A percentile compares a stretch with the other conserved stretches of the same genome.
Evolutionary conservation across 169 alveolate genomes (phyloP).

Genomic region (Condylostoma magnum): DNA sequence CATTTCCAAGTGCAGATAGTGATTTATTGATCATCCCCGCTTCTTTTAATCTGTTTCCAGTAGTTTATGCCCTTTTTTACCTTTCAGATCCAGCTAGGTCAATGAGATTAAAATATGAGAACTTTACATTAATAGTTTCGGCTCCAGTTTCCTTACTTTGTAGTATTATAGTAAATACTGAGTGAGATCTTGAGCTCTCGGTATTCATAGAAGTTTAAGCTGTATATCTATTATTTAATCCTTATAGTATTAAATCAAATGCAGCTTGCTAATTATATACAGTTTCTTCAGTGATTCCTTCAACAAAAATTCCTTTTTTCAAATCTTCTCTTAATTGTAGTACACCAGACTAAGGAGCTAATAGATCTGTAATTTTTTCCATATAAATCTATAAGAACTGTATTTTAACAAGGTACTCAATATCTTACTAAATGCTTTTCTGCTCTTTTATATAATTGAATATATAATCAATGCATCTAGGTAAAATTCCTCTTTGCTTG

Average conservation of each 20-base stretch:
- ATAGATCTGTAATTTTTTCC: conserved; percentile 77
- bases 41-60: conserved; percentile 77
- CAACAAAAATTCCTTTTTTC: conserved; percentile 80
- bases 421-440: conserved; percentile 34
- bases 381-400: conserved; percentile 79
- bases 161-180: conserved; percentile 67
- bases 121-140: conserved; percentile 35
- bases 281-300: conserved; percentile 65
- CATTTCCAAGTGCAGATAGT: conserved; percentile 76
- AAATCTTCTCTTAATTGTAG: conserved; percentile 73
- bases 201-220: conserved; percentile 74
- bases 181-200: conserved; percentile 70
- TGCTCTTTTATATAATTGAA: conserved; percentile 33
- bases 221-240: conserved; percentile 56
- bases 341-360: conserved; percentile 45
- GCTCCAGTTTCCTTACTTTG: conserved; percentile 35
- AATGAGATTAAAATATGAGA: conserved; percentile 71
- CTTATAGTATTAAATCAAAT: conserved; percentile 35
- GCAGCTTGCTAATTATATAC: conserved; percentile 55
- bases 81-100: conserved; percentile 89
- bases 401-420: conserved; percentile 25
- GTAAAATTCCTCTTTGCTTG: conserved; percentile 29
- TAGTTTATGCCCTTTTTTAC: conserved; percentile 59
- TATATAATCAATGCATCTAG: conserved; percentile 33
- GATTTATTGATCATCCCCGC: conserved; percentile 84